Percentiles rank a stretch among this genome's conserved stretches.
Evolutionary conservation across 768 basidiomycete species (phyloP).

Genomic region (Gelatoporia subvermispora): DNA sequence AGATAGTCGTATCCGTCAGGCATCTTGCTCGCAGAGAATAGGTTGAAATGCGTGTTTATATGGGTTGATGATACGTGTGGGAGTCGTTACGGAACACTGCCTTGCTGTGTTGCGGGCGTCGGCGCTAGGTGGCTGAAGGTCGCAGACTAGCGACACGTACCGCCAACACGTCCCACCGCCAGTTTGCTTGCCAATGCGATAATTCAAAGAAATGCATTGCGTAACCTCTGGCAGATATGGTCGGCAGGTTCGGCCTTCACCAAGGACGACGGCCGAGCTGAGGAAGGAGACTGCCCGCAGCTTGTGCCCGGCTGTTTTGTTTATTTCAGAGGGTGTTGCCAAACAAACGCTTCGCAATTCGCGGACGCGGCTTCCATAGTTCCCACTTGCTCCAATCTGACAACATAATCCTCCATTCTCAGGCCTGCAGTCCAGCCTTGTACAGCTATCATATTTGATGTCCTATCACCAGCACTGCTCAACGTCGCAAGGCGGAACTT

Average conservation of each 20-base stretch:
- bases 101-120: too few relatives aligned
- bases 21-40: slow-evolving; percentile 6
- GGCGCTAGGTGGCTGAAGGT: neutral
- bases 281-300: too few relatives aligned
- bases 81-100: too few relatives aligned
- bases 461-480: too few relatives aligned
- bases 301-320: slow-evolving; percentile 7
- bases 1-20: slow-evolving; percentile 91
- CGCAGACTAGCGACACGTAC: neutral
- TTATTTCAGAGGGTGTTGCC: slow-evolving; percentile 13
- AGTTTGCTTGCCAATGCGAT: neutral
- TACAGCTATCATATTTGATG: neutral
- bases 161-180: slow-evolving; percentile 2
- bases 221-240: neutral
- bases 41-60: too few relatives aligned
- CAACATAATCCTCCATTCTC: neutral
- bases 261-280: too few relatives aligned
- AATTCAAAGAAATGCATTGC: slow-evolving; percentile 1
- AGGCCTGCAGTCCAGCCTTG: neutral
- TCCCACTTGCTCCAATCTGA: neutral
- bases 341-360: slow-evolving; percentile 9
- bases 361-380: too few relatives aligned
- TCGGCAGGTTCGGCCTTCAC: too few relatives aligned
- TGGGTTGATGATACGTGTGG: too few relatives aligned
- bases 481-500: too few relatives aligned